A percentile compares a stretch with the other conserved stretches of the same genome.
phyloP scores from a whole-genome alignment of 768 basidiomycete genomes.

The Trametopsis cervina region DNA sequence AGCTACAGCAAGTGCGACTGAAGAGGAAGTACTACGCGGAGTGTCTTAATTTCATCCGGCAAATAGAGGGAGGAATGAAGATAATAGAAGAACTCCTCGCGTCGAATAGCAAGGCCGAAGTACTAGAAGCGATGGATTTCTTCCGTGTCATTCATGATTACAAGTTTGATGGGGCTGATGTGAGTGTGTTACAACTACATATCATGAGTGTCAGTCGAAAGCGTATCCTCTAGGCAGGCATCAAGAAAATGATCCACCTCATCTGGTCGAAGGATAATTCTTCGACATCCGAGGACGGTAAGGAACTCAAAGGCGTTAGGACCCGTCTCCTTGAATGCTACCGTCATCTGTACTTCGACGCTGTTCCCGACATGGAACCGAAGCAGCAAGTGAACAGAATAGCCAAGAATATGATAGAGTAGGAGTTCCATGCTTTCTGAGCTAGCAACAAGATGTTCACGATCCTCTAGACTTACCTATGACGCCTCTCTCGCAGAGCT shows the following conservation, averaged over 20 bases:
- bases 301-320: slow-evolving; percentile 83
- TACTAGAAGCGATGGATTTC: slow-evolving; percentile 83
- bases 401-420: slow-evolving; percentile 97
- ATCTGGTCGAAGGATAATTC: slow-evolving; percentile 96
- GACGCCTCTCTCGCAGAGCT: slow-evolving; percentile 90
- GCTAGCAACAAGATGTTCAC: not conserved
- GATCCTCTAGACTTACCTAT: slow-evolving; percentile 68
- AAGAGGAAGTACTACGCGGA: slow-evolving; percentile 85
- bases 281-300: slow-evolving; percentile 63
- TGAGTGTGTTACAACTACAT: slow-evolving; percentile 23
- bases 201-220: no score
- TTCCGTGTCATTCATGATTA: slow-evolving; percentile 81
- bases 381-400: slow-evolving; percentile 90
- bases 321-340: slow-evolving; percentile 88
- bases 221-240: slow-evolving; percentile 68
- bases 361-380: slow-evolving; percentile 60
- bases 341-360: slow-evolving; percentile 81
- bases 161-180: slow-evolving; percentile 71
- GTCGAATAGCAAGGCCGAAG: slow-evolving; percentile 79
- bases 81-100: slow-evolving; percentile 73
- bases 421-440: slow-evolving; percentile 22
- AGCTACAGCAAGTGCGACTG: slow-evolving; percentile 59
- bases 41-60: slow-evolving; percentile 74
- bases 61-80: slow-evolving; percentile 62
- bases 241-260: slow-evolving; percentile 94